Base-by-base conservation (phyloP, 768 basidiomycete species). In the Mrakia hoshinonis region DNA sequence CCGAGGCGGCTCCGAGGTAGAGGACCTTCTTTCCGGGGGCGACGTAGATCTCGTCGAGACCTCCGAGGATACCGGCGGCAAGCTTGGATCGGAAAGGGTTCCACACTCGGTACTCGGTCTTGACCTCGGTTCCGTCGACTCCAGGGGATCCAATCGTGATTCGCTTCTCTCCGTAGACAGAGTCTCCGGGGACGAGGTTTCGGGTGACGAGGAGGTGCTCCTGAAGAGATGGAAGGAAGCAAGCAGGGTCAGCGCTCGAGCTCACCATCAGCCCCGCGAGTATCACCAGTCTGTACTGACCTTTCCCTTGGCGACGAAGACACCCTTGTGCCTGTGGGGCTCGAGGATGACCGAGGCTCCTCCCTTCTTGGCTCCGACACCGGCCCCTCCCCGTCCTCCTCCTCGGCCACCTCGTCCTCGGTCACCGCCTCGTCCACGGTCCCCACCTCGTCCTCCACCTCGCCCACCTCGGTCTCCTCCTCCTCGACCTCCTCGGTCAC, bases 31-130 rank as follows among this genome's bases (percentile, higher is more conserved):
- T 87, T 72, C 96, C 96, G 34, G 96, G 96, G 68, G 83, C 85
- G 78, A 99, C 92, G 81, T 84, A 93, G 76, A 98, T 92, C 70
- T 91, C 82, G 77, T 97, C 96, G 81, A 99, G 82, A 77, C 96
- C 96, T 74, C 93, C 91, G 72, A 98, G 83, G 63, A 98, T 90
- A 80, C 96, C 96, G 47, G 96, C 96, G 38, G 96, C 96, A 75
- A 99, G 80, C 84, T 98, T 99, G 78, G 85, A 87, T 75, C 96
- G 85, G 87, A 99, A 99, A 60, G 96, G 96, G 83, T 99, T 99
- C 96, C 96, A 99, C 38, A 99, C 96, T 68, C 96, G 85, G 81
- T 97, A 99, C 81, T 99, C 96, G 74, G 87, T 84, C 83, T 99
- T 99, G 72, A 88, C 89, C 75, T 81, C 81, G 63, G 79, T 78